Evolutionary conservation across 2,329 filamentous ascomycete species (phyloP), one percentile per base, ranked within the genome.

Genomic region (Pleomassaria siparia): DNA sequence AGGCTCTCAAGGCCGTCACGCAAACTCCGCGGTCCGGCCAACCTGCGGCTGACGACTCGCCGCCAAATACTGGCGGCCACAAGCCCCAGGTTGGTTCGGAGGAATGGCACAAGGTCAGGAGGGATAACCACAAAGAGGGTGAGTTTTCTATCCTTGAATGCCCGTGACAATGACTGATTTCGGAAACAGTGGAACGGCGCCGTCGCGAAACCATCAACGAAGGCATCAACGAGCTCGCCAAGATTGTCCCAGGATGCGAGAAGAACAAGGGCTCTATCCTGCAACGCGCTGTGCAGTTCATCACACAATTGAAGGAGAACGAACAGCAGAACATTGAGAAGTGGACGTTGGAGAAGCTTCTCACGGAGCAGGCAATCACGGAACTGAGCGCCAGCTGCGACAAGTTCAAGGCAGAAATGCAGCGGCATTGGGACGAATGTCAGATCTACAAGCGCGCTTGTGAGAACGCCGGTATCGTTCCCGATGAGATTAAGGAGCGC

Each of bases 51-150:
- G 70, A 65, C 55, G 69, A 70, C 35, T 69, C 67, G 22, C 64
- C 69, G 10, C 67, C 69, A 13, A 61, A 61, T 39, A 62, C 58
- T 30, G 50, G 56, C 13, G 51, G 63, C 21, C 67, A 65, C 37
- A 97, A 96, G 72, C 91, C 91, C 7, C 83, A 86, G 6, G 94
- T 97, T n/a, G 94, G 94, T 2, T 94, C 91, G 2, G 90, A 95
- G 44, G 92, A 97, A 72, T 99, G 94, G 94, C 94, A 99, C 71
- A 95, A 95, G 71, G 86, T 95, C 62, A 85, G 94, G 53, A 94
- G 95, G 69, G 92, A 97, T 64, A 99, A 97, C 56, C 94, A 99
- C 76, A 99, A 99, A 82, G 92, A 97, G 80, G 94, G 92, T 94
- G 74, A 65, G 81, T 69, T 22, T 30, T 13, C 24, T 9, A 1